A percentile compares a stretch with the other conserved stretches of the same genome.
Conservation (phyloP, 306 rosid genomes). For the Prunus mira region DNA sequence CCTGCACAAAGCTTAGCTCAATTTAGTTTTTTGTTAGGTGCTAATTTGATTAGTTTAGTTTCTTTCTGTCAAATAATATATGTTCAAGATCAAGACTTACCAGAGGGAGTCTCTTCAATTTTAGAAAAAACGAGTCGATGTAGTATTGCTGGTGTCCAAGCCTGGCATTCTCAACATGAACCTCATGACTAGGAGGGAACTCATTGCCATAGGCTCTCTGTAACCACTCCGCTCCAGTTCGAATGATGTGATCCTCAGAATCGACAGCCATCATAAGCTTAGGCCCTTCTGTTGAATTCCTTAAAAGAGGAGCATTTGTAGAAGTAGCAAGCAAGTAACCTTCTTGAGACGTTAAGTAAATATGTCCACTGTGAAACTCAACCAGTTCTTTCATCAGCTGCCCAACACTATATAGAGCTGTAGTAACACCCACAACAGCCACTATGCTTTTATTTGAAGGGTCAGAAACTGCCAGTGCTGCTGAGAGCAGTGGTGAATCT, state of each 20-base stretch:
- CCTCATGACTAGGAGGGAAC: constrained; percentile 68
- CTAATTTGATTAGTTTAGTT: background rate
- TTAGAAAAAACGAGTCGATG: constrained; percentile 87
- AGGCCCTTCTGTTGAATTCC: constrained; percentile 55
- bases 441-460: constrained; percentile 75
- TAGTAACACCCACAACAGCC: constrained; percentile 96
- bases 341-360: constrained; percentile 85
- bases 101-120: constrained; percentile 93
- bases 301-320: constrained; percentile 67
- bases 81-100: constrained; percentile 33
- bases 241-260: constrained; percentile 59
- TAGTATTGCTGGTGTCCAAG: constrained; percentile 73
- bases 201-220: constrained; percentile 61
- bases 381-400: constrained; percentile 94
- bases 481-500: constrained; percentile 92
- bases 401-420: constrained; percentile 91
- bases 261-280: constrained; percentile 85
- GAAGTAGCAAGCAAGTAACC: constrained; percentile 95
- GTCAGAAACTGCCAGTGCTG: constrained; percentile 92
- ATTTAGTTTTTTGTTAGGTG: background rate
- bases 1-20: constrained; percentile 53
- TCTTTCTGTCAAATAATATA: background rate
- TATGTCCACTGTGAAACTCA: constrained; percentile 85
- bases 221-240: constrained; percentile 74
- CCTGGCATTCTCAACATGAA: constrained; percentile 82